Conservation (phyloP, 2,329 filamentous ascomycete species). For the Penicillium sp. region DNA sequence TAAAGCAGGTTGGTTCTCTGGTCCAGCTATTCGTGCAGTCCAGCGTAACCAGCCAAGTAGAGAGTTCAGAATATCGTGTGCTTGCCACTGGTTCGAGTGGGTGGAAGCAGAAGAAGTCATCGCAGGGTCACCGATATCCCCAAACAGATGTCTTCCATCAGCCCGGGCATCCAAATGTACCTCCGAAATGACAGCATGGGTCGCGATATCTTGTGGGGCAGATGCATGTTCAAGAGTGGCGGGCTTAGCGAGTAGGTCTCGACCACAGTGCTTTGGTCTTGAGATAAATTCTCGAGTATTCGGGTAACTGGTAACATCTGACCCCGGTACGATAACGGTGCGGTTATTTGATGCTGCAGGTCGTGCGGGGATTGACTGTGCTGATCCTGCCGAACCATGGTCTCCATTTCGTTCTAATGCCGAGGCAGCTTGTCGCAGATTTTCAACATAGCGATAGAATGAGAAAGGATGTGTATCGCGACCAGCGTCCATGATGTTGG, state of each 20-base stretch:
- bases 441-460: slow-evolving; percentile 41
- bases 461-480: slow-evolving; percentile 36
- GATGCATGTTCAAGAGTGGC: slow-evolving; percentile 10
- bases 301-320: slow-evolving; percentile 6
- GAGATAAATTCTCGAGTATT: slow-evolving; percentile 30
- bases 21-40: slow-evolving; percentile 21
- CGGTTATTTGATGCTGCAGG: slow-evolving; percentile 1
- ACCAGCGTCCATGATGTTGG: slow-evolving; percentile 34
- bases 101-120: background rate
- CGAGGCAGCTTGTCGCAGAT: slow-evolving; percentile 26
- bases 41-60: slow-evolving; percentile 37
- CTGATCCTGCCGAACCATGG: slow-evolving; percentile 11
- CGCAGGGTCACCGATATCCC: background rate
- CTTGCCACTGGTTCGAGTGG: slow-evolving; percentile 7
- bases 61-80: slow-evolving; percentile 32
- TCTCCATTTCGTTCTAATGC: slow-evolving; percentile 12
- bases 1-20: slow-evolving; percentile 16
- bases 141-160: slow-evolving; percentile 10
- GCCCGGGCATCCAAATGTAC: slow-evolving; percentile 39
- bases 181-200: slow-evolving; percentile 42
- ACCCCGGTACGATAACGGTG: background rate
- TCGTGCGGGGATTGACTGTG: slow-evolving; percentile 13
- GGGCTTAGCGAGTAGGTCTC: slow-evolving; percentile 31
- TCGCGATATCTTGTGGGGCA: slow-evolving; percentile 27
- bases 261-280: slow-evolving; percentile 26